Conservation (phyloP, 2,329 filamentous ascomycete species). For the Albifimbria verrucaria region DNA sequence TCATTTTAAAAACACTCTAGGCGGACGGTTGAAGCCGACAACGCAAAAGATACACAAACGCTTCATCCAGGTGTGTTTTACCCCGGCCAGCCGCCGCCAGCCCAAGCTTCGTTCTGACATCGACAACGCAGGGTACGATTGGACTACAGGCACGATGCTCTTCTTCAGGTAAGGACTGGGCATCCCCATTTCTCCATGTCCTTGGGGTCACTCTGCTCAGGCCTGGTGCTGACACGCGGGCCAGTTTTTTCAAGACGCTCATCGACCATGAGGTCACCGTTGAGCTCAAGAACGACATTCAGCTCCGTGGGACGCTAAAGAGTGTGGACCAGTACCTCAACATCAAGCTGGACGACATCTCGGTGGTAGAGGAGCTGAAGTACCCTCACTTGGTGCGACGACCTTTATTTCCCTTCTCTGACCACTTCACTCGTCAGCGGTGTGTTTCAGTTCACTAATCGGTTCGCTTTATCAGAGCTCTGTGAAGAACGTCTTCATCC, state of each 20-base stretch:
- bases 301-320: slow-evolving; percentile 92
- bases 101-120: neutral
- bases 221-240: too few species aligned
- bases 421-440: neutral
- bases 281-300: slow-evolving; percentile 99
- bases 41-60: too few species aligned
- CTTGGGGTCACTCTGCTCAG: too few species aligned
- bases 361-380: slow-evolving; percentile 87
- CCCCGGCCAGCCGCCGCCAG: neutral
- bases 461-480: slow-evolving; percentile 47
- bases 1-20: too few species aligned
- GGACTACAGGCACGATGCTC: slow-evolving; percentile 32
- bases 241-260: slow-evolving; percentile 98
- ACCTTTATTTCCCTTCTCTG: neutral
- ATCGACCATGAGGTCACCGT: slow-evolving; percentile 97
- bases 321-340: slow-evolving; percentile 98
- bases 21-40: too few species aligned
- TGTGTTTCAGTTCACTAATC: neutral
- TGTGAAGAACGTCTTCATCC: slow-evolving; percentile 94
- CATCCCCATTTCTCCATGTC: neutral
- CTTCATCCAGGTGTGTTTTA: too few species aligned
- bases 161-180: slow-evolving; percentile 44
- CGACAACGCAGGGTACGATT: neutral
- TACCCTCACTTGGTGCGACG: slow-evolving; percentile 80
- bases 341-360: slow-evolving; percentile 96